Evolutionary conservation across 371 early-diverging fungal species (phyloP).

Genomic region (Mortierella sp.): DNA sequence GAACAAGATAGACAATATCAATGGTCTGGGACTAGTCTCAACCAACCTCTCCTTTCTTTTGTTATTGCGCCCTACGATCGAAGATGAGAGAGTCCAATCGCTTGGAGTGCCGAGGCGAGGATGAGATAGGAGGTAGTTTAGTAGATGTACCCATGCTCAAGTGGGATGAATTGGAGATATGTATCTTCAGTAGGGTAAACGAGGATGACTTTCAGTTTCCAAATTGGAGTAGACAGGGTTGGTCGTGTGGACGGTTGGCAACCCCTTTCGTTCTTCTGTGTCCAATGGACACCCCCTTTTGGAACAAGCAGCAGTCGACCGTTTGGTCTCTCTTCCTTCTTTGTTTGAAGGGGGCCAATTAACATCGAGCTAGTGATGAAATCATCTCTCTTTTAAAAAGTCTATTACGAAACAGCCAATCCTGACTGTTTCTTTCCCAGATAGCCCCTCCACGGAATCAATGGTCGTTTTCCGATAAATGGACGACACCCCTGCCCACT

Average conservation of each 20-base stretch:
- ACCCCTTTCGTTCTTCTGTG: not conserved
- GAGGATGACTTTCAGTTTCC: not conserved
- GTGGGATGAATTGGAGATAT: too few species aligned
- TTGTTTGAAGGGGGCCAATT: not conserved
- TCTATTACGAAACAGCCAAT: not conserved
- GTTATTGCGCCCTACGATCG: too few species aligned
- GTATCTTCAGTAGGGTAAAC: not conserved
- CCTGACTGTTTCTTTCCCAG: not conserved
- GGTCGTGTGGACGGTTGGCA: not conserved
- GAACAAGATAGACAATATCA: too few species aligned
- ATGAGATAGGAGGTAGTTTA: too few species aligned
- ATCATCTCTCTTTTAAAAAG: not conserved
- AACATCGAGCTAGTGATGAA: too few species aligned
- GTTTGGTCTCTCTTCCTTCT: not conserved
- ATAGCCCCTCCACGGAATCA: not conserved
- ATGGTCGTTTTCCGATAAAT: not conserved
- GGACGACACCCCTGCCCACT: conserved; percentile 7
- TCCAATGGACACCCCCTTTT: not conserved
- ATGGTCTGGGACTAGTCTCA: too few species aligned
- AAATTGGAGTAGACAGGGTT: not conserved
- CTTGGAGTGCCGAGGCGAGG: too few species aligned
- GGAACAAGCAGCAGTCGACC: not conserved
- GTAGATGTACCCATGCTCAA: too few species aligned
- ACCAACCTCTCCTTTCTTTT: too few species aligned
- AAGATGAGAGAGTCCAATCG: too few species aligned